Evolutionary conservation across 371 early-diverging fungal genomes (phyloP).

Genomic region (Mortierella sp.): DNA sequence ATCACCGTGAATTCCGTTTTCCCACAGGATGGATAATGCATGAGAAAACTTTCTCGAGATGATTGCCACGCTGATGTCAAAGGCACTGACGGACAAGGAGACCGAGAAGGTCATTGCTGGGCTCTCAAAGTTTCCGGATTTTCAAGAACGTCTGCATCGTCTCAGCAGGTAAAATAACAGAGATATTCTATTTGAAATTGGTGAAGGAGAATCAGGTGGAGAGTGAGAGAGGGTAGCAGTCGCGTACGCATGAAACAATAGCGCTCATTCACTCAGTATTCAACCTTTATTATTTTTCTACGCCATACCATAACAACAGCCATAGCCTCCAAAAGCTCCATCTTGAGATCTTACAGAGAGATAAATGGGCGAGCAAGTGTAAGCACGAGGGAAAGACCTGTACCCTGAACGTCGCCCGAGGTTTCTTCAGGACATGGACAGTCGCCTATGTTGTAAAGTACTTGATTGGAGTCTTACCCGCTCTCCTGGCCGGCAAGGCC

Average conservation of each 20-base stretch:
- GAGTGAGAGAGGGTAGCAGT: not conserved
- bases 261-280: constrained; percentile 9
- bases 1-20: not conserved
- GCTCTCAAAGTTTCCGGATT: constrained; percentile 73
- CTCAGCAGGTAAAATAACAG: constrained; percentile 69
- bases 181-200: too few relatives aligned
- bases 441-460: constrained; percentile 83
- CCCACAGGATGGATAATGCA: constrained; percentile 41
- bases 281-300: not conserved
- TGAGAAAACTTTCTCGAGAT: constrained; percentile 86
- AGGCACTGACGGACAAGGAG: constrained; percentile 85
- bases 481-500: constrained; percentile 73
- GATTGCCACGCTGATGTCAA: constrained; percentile 80
- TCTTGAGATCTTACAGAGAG: constrained; percentile 60
- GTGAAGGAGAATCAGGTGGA: too few relatives aligned
- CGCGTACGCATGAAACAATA: too few relatives aligned
- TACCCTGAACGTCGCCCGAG: constrained; percentile 78
- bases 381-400: constrained; percentile 85
- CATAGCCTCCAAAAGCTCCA: constrained; percentile 72
- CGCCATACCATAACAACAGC: constrained; percentile 50
- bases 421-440: constrained; percentile 79
- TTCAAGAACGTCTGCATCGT: constrained; percentile 78
- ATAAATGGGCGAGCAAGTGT: constrained; percentile 63
- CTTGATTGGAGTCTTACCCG: constrained; percentile 78
- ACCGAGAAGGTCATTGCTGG: constrained; percentile 78